Evolutionary conservation across 257 asterid species (phyloP).

Genomic region (Rhazya stricta): DNA sequence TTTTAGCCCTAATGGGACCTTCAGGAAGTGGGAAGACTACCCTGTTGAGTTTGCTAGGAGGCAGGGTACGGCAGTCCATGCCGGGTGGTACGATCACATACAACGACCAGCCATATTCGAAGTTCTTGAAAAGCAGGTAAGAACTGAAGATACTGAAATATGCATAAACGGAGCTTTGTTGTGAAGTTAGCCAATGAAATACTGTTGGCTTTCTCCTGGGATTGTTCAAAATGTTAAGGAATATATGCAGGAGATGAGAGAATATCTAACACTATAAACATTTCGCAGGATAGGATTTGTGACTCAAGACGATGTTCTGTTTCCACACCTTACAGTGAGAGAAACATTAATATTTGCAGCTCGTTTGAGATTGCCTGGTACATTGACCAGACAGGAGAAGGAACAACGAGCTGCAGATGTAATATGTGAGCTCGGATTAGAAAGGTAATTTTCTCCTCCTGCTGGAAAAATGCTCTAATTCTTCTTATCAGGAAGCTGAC

Average conservation of each 20-base stretch:
- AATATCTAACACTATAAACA: conserved; percentile 9
- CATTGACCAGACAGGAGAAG: conserved; percentile 66
- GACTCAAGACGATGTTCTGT: conserved; percentile 94
- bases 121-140: conserved; percentile 81
- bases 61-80: conserved; percentile 49
- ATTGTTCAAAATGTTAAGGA: background rate
- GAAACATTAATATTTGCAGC: conserved; percentile 84
- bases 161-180: background rate
- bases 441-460: conserved; percentile 40
- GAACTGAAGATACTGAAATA: background rate
- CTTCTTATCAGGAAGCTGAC: background rate
- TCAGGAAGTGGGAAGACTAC: conserved; percentile 98
- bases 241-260: background rate
- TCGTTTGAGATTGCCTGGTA: conserved; percentile 66
- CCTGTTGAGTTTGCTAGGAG: conserved; percentile 75
- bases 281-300: conserved; percentile 90
- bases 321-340: conserved; percentile 91
- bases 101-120: conserved; percentile 72
- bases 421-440: conserved; percentile 78
- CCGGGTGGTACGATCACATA: conserved; percentile 65
- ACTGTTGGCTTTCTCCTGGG: background rate
- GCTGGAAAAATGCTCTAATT: background rate
- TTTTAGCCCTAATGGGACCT: conserved; percentile 96
- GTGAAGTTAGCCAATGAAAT: no score
- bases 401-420: conserved; percentile 69